Percentiles rank a stretch among this genome's conserved stretches.
Conservation (phyloP, 2,329 filamentous ascomycete genomes). For the Pseudogymnoascus verrucosus region DNA sequence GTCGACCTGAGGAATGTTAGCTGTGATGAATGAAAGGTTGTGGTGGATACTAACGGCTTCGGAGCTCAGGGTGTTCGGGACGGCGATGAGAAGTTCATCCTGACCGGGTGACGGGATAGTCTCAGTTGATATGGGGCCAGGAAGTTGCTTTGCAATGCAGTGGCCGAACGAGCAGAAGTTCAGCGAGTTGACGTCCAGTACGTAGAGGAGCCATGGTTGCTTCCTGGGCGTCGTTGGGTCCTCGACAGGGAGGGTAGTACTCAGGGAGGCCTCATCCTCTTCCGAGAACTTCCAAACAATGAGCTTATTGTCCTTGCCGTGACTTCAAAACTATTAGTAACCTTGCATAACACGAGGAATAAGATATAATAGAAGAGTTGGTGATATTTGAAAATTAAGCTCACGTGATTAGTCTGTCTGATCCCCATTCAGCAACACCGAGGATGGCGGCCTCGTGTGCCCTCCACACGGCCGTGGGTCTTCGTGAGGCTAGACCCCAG, state of each 20-base stretch:
- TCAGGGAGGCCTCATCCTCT: slow-evolving; percentile 55
- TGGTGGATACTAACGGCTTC: slow-evolving; percentile 48
- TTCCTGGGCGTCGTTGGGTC: slow-evolving; percentile 39
- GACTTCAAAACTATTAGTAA: slow-evolving; percentile 42
- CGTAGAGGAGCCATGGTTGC: slow-evolving; percentile 78
- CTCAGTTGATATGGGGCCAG: not conserved
- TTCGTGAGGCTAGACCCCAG: slow-evolving; percentile 78
- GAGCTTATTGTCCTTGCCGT: slow-evolving; percentile 83
- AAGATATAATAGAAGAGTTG: not conserved
- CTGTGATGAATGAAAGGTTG: not conserved
- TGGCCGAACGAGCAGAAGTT: slow-evolving; percentile 84
- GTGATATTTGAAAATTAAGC: slow-evolving; percentile 28
- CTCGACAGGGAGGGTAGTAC: slow-evolving; percentile 65
- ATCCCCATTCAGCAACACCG: slow-evolving; percentile 62
- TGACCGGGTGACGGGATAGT: not conserved
- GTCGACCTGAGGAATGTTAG: slow-evolving; percentile 50
- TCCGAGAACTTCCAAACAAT: slow-evolving; percentile 69
- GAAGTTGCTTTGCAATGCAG: slow-evolving; percentile 20
- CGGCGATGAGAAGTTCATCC: slow-evolving; percentile 58
- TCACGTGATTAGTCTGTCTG: slow-evolving; percentile 75
- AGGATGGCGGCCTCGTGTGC: slow-evolving; percentile 74
- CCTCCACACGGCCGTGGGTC: slow-evolving; percentile 76
- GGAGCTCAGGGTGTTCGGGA: slow-evolving; percentile 68
- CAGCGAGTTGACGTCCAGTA: slow-evolving; percentile 80
- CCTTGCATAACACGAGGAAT: not conserved